These are phyloP conservation scores for Skeletonema grethae DNA, from an alignment of 108 stramenopile genomes.

Conservation along the genomic window DNA sequence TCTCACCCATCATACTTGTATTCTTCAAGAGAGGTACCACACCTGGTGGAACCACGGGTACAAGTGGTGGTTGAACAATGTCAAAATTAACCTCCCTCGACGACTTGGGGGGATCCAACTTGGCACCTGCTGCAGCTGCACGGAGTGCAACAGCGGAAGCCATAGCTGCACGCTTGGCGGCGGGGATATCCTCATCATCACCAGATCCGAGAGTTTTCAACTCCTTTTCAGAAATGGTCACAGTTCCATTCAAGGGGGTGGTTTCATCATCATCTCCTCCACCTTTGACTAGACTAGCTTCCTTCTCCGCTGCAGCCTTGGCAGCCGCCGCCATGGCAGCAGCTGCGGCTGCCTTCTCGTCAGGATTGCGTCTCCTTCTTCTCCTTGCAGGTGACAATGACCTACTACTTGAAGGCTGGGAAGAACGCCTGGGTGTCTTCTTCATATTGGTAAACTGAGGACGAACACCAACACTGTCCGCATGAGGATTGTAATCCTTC, in stretches of 20 bases:
- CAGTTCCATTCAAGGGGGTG: not conserved
- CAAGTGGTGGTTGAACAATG: slow-evolving; percentile 73
- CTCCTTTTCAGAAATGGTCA: slow-evolving; percentile 14
- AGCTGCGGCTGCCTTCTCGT: slow-evolving; percentile 3
- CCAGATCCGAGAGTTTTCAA: slow-evolving; percentile 20
- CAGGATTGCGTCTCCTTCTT: slow-evolving; percentile 3
- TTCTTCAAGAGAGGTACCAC: slow-evolving; percentile 58
- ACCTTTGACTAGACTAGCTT: not conserved
- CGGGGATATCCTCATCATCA: slow-evolving; percentile 47
- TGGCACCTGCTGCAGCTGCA: slow-evolving; percentile 40
- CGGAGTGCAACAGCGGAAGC: slow-evolving; percentile 41
- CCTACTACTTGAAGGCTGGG: not conserved
- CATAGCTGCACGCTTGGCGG: slow-evolving; percentile 45
- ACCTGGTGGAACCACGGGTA: slow-evolving; percentile 61
- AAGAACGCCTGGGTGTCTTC: not conserved
- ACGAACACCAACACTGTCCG: not conserved
- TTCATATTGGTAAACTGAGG: slow-evolving; percentile 3
- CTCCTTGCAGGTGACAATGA: not conserved
- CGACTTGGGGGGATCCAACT: slow-evolving; percentile 59
- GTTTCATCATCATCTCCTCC: not conserved
- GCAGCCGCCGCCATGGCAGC: slow-evolving; percentile 2
- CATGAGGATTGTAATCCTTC: slow-evolving; percentile 6
- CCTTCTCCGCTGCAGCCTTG: slow-evolving; percentile 3
- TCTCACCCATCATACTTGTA: slow-evolving; percentile 59
- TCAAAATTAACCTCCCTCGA: slow-evolving; percentile 81